Evolutionary conservation across 768 basidiomycete genomes (phyloP).

Genomic region (Pisolithus orientalis): DNA sequence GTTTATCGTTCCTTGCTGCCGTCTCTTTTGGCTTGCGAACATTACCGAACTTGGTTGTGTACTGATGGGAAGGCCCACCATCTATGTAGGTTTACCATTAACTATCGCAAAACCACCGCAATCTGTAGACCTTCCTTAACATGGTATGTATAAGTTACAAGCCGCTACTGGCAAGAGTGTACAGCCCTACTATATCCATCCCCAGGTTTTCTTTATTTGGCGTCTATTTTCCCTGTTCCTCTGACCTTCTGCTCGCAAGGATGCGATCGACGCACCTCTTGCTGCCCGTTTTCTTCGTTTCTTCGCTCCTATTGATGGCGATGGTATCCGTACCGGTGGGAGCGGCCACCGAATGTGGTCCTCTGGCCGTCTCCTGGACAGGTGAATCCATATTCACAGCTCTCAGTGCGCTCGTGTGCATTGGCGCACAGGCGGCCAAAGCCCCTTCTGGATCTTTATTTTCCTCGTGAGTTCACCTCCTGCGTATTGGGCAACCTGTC

Average conservation of each 20-base stretch:
- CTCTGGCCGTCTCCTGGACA: too few species aligned
- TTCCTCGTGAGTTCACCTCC: constrained; percentile 38
- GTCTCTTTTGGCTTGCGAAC: too few species aligned
- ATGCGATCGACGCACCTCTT: constrained; percentile 23
- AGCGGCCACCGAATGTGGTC: constrained; percentile 56
- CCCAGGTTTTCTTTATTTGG: too few species aligned
- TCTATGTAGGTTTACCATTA: too few species aligned
- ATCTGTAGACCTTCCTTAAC: too few species aligned
- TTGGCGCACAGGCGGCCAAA: constrained; percentile 42
- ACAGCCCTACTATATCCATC: too few species aligned
- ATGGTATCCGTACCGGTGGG: constrained; percentile 41
- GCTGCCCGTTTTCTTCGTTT: constrained; percentile 13
- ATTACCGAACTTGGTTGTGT: too few species aligned
- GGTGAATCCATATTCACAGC: not conserved
- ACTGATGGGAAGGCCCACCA: too few species aligned
- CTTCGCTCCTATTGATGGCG: constrained; percentile 15
- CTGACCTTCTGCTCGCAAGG: constrained; percentile 7
- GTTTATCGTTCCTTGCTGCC: too few species aligned
- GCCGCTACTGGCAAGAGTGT: too few species aligned
- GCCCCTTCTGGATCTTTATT: constrained; percentile 16
- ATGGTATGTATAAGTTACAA: too few species aligned
- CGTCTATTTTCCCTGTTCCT: not conserved
- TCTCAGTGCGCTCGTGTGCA: not conserved
- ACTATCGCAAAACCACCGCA: too few species aligned
- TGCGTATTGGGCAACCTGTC: not conserved